Conservation (phyloP, 1,284 basidiomycete species). For the Singerocomus rubriflavus region DNA sequence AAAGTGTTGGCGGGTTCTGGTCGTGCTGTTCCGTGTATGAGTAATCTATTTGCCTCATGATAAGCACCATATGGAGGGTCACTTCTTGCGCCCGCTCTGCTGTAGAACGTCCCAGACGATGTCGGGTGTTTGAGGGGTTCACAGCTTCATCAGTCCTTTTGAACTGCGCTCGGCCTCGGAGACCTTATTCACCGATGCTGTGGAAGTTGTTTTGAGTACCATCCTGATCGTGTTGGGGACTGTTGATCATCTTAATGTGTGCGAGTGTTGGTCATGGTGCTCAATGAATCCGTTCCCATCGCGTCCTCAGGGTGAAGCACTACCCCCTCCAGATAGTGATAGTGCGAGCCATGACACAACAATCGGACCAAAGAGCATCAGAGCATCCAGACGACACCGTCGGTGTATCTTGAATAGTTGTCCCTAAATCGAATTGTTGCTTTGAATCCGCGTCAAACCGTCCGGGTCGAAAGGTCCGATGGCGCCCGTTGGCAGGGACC, state of each 20-base stretch:
- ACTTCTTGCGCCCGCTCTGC: not conserved
- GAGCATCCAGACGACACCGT: not conserved
- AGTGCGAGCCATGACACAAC: not conserved
- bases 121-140: not conserved
- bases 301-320: not conserved
- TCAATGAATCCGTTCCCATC: constrained; percentile 4
- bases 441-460: not conserved
- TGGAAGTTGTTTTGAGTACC: not conserved
- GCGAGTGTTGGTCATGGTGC: not conserved
- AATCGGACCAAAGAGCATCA: not conserved
- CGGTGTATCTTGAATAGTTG: not conserved
- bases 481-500: not conserved
- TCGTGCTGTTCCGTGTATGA: not conserved
- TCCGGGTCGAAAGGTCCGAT: not conserved
- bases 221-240: no score
- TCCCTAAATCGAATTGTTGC: not conserved
- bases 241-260: not conserved
- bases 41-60: not conserved
- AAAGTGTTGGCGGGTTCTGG: not conserved
- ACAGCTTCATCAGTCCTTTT: not conserved
- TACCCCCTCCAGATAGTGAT: no score
- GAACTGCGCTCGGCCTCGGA: not conserved
- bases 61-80: not conserved
- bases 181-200: not conserved
- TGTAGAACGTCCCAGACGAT: not conserved